phyloP scores from a whole-genome alignment of 2,329 filamentous ascomycete species.

The Gaeumannomyces sp. region DNA sequence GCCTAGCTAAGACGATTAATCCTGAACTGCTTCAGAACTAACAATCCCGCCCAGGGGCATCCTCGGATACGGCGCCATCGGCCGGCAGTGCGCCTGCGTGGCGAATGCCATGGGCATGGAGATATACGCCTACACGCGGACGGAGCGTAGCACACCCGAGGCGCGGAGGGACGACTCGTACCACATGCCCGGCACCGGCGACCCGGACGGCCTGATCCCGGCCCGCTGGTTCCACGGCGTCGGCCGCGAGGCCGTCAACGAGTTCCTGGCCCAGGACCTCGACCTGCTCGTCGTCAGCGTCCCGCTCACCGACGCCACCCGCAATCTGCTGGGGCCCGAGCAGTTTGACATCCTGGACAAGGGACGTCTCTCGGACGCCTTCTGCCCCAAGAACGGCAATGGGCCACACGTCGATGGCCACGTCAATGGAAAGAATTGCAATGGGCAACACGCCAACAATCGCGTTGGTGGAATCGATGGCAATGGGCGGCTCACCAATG shows the following conservation, averaged over 20 bases:
- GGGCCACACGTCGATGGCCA: background rate
- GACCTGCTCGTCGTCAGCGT: conserved; percentile 47
- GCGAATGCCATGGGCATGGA: conserved; percentile 62
- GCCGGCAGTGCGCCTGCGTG: conserved; percentile 48
- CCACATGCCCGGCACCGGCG: conserved; percentile 60
- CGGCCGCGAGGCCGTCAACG: conserved; percentile 36
- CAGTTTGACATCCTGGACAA: conserved; percentile 41
- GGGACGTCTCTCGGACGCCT: conserved; percentile 16
- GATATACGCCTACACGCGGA: conserved; percentile 69
- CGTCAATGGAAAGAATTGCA: background rate
- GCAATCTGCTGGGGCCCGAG: conserved; percentile 41
- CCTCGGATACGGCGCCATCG: conserved; percentile 49
- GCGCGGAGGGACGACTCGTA: conserved; percentile 59
- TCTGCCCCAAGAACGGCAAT: background rate
- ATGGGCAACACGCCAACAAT: background rate
- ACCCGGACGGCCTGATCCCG: conserved; percentile 43
- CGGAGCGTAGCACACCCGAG: conserved; percentile 59
- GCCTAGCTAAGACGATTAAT: background rate
- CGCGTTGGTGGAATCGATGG: background rate
- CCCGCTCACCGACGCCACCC: conserved; percentile 43
- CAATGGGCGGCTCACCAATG: background rate
- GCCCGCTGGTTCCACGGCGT: conserved; percentile 44
- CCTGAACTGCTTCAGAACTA: background rate
- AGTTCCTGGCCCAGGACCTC: conserved; percentile 43
- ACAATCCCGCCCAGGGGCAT: conserved; percentile 34